Base-by-base conservation (phyloP, 2,329 filamentous ascomycete genomes). In the Alternaria ethzedia region DNA sequence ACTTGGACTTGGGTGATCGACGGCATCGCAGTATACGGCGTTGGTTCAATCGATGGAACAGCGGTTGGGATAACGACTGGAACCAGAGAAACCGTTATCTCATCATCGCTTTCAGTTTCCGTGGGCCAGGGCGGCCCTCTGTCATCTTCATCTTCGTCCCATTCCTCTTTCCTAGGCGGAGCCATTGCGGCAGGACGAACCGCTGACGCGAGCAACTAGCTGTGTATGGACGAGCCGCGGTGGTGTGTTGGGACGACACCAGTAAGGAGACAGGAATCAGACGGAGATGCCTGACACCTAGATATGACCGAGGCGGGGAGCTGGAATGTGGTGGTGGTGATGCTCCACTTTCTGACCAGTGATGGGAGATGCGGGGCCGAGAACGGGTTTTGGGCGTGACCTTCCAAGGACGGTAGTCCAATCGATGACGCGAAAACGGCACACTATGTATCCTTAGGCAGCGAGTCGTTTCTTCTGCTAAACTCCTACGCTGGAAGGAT, bases 351-450 rank as follows among this genome's bases (percentile, higher is more conserved):
- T 59, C 51, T 66, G 64, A 62, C 63, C 63, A 65, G 63, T 71
- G 61, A 61, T 32, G 66, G 67, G 69, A 69, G 66, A 66, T 70
- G 75, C 70, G 75, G 75, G 75, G 75, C 75, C 74, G 75, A 66
- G 62, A 41, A 69, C 70, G 70, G 68, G 70, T 54, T 66, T 70
- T 44, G 55, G 52, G 66, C 56, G 57, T 64, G 26, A 55, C 64
- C 64, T 69, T 17, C 36, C 36, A 41, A 17, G 36, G 36, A 1
- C 68, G 67, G 61, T 69, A 56, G 57, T 50, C 51, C 58, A 66
- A 32, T 70, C 59, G 63, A 69, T 71, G 68, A 73, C 67, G 70
- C 65, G 66, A 67, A 62, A 64, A 52, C 36, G 47, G 50, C 43
- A 57, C 51, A 54, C 58, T 25, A 51, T 32, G 23, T 17, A 41